phyloP scores from a whole-genome alignment of 495 filamentous ascomycete species.

The Massariosphaeria phaeospora region DNA sequence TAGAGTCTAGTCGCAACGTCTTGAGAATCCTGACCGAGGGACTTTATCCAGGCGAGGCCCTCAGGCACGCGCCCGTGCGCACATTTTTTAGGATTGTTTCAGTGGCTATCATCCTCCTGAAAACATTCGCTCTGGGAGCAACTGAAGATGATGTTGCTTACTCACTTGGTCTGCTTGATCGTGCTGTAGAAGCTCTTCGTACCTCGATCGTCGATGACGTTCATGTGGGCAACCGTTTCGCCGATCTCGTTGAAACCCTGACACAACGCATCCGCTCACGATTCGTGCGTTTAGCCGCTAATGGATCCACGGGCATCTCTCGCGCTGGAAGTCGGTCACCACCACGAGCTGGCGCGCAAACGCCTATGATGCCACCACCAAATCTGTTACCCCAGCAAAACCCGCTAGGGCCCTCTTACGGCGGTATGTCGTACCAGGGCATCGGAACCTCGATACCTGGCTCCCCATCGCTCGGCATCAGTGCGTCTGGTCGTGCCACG shows the following conservation, averaged over 20 bases:
- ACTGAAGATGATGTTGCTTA: slow-evolving; percentile 80
- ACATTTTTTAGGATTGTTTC: slow-evolving; percentile 94
- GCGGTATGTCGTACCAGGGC: neutral
- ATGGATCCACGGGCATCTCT: slow-evolving; percentile 26
- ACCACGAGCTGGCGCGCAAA: slow-evolving; percentile 8
- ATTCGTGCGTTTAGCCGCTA: slow-evolving; percentile 41
- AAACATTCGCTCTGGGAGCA: slow-evolving; percentile 91
- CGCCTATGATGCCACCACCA: slow-evolving; percentile 33
- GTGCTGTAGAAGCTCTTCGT: slow-evolving; percentile 71
- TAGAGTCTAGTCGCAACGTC: slow-evolving; percentile 79
- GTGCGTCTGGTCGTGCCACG: slow-evolving; percentile 22
- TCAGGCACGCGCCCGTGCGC: slow-evolving; percentile 86
- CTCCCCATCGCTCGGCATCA: slow-evolving; percentile 11
- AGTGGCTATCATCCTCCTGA: slow-evolving; percentile 90
- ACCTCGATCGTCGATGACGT: slow-evolving; percentile 92
- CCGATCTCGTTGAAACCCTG: slow-evolving; percentile 73
- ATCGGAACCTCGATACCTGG: slow-evolving; percentile 9
- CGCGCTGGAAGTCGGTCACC: slow-evolving; percentile 23
- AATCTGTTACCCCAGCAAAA: neutral
- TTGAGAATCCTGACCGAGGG: slow-evolving; percentile 77
- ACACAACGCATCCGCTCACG: slow-evolving; percentile 39
- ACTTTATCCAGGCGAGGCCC: slow-evolving; percentile 72
- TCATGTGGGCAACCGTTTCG: slow-evolving; percentile 88
- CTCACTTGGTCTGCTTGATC: slow-evolving; percentile 75
- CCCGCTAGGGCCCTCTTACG: slow-evolving; percentile 9